Conservation (phyloP, 2,329 filamentous ascomycete genomes). For the Penicillium sp. region DNA sequence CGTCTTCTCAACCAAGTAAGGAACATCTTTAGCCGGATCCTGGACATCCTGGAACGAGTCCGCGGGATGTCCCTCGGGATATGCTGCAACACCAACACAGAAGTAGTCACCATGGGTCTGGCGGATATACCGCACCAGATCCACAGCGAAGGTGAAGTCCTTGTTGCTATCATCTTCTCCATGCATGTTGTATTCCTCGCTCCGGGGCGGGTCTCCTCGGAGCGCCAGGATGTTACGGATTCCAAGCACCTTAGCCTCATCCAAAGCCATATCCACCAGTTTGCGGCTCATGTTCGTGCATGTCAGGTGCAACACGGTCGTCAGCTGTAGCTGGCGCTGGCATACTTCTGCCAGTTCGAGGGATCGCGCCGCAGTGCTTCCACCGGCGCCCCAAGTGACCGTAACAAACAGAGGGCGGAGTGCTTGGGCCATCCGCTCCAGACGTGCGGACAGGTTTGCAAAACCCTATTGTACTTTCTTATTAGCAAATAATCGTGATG, state of each 20-base stretch:
- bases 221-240: conserved; percentile 92
- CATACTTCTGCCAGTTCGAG: conserved; percentile 93
- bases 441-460: conserved; percentile 84
- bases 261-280: conserved; percentile 81
- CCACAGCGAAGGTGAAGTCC: conserved; percentile 83
- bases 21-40: conserved; percentile 64
- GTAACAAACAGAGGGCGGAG: conserved; percentile 92
- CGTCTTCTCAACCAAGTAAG: conserved; percentile 85
- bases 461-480: conserved; percentile 58
- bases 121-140: conserved; percentile 85
- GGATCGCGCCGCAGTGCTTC: conserved; percentile 84
- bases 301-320: conserved; percentile 91
- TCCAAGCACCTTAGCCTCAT: conserved; percentile 84
- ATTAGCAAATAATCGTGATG: conserved; percentile 24
- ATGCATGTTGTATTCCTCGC: conserved; percentile 76
- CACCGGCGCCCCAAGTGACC: conserved; percentile 96
- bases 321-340: conserved; percentile 84
- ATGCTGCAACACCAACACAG: conserved; percentile 89
- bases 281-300: conserved; percentile 95
- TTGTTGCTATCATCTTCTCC: conserved; percentile 60
- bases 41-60: conserved; percentile 81
- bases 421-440: conserved; percentile 91
- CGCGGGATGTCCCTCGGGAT: conserved; percentile 92
- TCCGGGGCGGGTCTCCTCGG: conserved; percentile 83
- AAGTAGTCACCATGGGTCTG: conserved; percentile 89